These are phyloP conservation scores for Aspergillus thermomutatus DNA, from an alignment of 2,329 filamentous ascomycete species.

Conservation along the genomic window DNA sequence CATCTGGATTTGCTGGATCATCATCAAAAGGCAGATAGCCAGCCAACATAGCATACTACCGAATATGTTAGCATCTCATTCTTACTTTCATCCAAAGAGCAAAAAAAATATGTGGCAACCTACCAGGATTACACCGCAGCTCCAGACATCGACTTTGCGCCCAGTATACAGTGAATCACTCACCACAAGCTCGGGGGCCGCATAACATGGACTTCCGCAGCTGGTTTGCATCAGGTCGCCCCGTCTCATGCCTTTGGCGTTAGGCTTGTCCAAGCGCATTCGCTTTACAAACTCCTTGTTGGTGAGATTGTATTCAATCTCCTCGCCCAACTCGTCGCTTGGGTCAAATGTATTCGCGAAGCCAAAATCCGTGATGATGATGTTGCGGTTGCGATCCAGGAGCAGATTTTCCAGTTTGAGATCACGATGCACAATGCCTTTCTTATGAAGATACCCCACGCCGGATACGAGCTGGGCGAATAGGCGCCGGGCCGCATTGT, in stretches of 20 bases:
- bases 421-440: conserved; percentile 96
- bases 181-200: conserved; percentile 92
- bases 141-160: conserved; percentile 98
- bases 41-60: conserved; percentile 96
- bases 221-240: conserved; percentile 99
- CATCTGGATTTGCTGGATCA: conserved; percentile 95
- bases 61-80: neutral
- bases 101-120: conserved; percentile 36
- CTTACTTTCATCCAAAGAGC: neutral
- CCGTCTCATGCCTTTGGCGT: conserved; percentile 70
- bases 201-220: conserved; percentile 96
- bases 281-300: conserved; percentile 87
- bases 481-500: conserved; percentile 80
- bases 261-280: conserved; percentile 76
- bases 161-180: conserved; percentile 97
- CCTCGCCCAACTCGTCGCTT: conserved; percentile 79
- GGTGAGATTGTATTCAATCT: conserved; percentile 80
- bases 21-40: conserved; percentile 98
- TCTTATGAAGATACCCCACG: conserved; percentile 96
- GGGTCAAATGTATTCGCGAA: conserved; percentile 98
- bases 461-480: conserved; percentile 96
- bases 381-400: conserved; percentile 93
- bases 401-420: conserved; percentile 94
- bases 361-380: conserved; percentile 99
- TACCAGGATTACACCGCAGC: conserved; percentile 96